Conservation (phyloP, 257 asterid genomes). For the Nicotiana otophora region DNA sequence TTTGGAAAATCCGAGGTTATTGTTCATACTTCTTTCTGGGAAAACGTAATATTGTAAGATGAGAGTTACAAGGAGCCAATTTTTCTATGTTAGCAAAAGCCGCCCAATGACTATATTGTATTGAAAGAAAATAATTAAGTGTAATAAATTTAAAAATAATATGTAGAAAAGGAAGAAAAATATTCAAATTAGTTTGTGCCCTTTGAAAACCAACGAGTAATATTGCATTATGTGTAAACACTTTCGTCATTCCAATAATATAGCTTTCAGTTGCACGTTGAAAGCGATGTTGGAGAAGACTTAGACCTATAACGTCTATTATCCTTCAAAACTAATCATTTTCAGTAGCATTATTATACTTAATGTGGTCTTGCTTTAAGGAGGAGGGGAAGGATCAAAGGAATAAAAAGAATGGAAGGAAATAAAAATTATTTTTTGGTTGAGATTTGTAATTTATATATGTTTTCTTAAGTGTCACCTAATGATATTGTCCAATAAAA, state of each 20-base stretch:
- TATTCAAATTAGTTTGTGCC: background rate
- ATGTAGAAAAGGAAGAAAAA: background rate
- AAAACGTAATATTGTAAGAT: background rate
- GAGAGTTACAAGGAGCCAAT: background rate
- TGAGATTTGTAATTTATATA: background rate
- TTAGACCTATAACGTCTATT: background rate
- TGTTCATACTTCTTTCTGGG: background rate
- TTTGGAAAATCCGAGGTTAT: background rate
- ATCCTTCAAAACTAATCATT: background rate
- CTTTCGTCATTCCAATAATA: background rate
- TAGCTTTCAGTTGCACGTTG: background rate
- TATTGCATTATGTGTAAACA: background rate
- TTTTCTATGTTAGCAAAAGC: background rate
- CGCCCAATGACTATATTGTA: background rate
- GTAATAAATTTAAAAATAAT: background rate
- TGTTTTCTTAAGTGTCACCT: background rate
- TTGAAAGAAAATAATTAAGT: background rate
- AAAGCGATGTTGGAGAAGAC: conserved; percentile 1
- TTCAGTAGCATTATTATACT: background rate
- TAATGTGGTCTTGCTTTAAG: background rate
- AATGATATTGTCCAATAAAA: background rate
- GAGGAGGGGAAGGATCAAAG: background rate
- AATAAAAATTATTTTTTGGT: background rate
- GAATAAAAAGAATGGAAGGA: background rate
- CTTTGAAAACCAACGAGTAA: background rate